These are phyloP conservation scores for Talaromyces trachyspermus DNA, from an alignment of 495 filamentous ascomycete genomes.

Conservation along the genomic window DNA sequence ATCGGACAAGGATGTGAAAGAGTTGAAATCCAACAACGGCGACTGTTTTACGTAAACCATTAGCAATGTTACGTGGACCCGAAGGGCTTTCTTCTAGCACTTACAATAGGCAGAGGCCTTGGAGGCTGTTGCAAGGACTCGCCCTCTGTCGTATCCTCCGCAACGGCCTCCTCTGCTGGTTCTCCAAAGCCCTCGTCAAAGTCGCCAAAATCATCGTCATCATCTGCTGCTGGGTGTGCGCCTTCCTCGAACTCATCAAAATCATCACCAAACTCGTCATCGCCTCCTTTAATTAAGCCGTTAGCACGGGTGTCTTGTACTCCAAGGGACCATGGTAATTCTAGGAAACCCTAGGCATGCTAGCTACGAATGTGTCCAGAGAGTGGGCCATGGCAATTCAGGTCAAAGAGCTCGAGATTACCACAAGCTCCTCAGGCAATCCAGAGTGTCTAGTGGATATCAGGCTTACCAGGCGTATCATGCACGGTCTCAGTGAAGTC, in stretches of 20 bases:
- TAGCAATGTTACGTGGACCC: too few species aligned
- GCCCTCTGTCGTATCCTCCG: conserved; percentile 19
- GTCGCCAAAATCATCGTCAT: conserved; percentile 76
- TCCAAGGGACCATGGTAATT: conserved; percentile 28
- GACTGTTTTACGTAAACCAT: conserved; percentile 34
- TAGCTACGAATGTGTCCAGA: conserved; percentile 1
- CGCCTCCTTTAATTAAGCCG: conserved; percentile 25
- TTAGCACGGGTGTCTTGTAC: conserved; percentile 29
- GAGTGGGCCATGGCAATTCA: conserved; percentile 7
- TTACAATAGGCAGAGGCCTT: conserved; percentile 43
- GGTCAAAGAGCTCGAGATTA: conserved; percentile 47
- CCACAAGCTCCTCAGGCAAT: conserved; percentile 48
- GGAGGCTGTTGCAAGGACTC: conserved; percentile 30
- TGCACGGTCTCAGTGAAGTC: conserved; percentile 38
- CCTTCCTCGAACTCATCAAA: conserved; percentile 96
- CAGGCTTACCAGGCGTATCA: conserved; percentile 43
- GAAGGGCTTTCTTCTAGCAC: conserved; percentile 16
- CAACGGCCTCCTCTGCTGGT: conserved; percentile 40
- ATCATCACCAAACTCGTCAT: conserved; percentile 69
- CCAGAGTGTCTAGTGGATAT: conserved; percentile 19
- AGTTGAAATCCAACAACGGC: conserved; percentile 67
- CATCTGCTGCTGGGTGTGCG: conserved; percentile 48
- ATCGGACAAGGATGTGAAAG: conserved; percentile 46
- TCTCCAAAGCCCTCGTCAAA: conserved; percentile 84
- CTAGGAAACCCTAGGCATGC: conserved; percentile 18